phyloP scores from a whole-genome alignment of 495 filamentous ascomycete genomes.

The Lasiosphaeria ovina region DNA sequence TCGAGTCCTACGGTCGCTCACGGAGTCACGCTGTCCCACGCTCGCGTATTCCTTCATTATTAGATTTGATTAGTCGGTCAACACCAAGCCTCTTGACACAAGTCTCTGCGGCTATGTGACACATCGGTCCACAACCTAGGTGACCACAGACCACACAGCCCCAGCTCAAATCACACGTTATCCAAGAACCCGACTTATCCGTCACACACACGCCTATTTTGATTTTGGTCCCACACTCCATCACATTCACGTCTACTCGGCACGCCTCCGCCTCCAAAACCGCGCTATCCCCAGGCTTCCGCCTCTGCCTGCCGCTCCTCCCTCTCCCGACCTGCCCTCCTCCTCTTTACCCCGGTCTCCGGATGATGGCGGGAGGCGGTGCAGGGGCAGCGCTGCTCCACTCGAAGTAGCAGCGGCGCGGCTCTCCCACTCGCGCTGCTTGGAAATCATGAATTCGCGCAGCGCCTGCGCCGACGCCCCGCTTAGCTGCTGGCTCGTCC shows the following conservation, averaged over 20 bases:
- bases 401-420: neutral
- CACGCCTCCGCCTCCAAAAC: slow-evolving; percentile 7
- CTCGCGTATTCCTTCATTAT: too few relatives aligned
- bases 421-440: slow-evolving; percentile 24
- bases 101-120: too few relatives aligned
- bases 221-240: neutral
- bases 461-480: slow-evolving; percentile 21
- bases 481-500: slow-evolving; percentile 7
- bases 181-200: too few relatives aligned
- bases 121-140: too few relatives aligned
- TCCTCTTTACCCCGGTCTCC: neutral
- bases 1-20: neutral
- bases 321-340: neutral
- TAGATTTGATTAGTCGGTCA: too few relatives aligned
- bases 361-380: neutral
- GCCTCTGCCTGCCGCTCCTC: neutral
- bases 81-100: too few relatives aligned
- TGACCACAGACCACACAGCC: too few relatives aligned
- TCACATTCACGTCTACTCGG: neutral
- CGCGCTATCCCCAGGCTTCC: slow-evolving; percentile 2
- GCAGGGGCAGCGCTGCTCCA: neutral
- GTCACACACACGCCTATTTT: too few relatives aligned
- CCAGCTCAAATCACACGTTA: too few relatives aligned
- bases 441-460: slow-evolving; percentile 27
- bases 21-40: too few relatives aligned